Evolutionary conservation across 139 green algal genomes (phyloP).

Genomic region (Limnomonas spitsbergensis): DNA sequence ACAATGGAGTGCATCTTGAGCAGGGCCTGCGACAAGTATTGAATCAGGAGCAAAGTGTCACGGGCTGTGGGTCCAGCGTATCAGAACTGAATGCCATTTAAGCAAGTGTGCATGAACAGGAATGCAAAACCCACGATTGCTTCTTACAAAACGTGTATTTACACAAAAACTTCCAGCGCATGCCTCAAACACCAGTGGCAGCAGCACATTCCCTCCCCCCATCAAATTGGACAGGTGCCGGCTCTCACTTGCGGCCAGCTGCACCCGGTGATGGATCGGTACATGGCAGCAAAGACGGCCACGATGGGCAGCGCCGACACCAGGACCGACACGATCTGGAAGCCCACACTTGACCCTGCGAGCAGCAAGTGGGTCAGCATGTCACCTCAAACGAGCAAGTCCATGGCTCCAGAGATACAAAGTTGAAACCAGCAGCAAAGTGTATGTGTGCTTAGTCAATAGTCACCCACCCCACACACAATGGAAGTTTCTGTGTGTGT

Average conservation of each 20-base stretch:
- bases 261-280: neutral
- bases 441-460: too few species aligned
- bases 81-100: neutral
- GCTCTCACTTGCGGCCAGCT: neutral
- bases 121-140: neutral
- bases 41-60: neutral
- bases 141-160: too few species aligned
- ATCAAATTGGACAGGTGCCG: too few species aligned
- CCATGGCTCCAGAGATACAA: neutral
- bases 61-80: neutral
- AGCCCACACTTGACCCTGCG: neutral
- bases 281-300: neutral
- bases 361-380: too few species aligned
- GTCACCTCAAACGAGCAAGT: neutral
- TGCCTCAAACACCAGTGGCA: too few species aligned
- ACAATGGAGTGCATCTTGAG: conserved; percentile 36
- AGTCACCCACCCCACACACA: neutral
- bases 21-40: conserved; percentile 12
- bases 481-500: neutral
- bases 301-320: neutral
- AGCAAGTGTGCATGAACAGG: neutral
- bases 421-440: neutral
- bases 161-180: too few species aligned
- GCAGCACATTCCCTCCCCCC: too few species aligned
- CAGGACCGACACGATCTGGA: conserved; percentile 6